Base-by-base conservation (phyloP, 202 grass and related monocot species). In the Cymbopogon flexuosus region DNA sequence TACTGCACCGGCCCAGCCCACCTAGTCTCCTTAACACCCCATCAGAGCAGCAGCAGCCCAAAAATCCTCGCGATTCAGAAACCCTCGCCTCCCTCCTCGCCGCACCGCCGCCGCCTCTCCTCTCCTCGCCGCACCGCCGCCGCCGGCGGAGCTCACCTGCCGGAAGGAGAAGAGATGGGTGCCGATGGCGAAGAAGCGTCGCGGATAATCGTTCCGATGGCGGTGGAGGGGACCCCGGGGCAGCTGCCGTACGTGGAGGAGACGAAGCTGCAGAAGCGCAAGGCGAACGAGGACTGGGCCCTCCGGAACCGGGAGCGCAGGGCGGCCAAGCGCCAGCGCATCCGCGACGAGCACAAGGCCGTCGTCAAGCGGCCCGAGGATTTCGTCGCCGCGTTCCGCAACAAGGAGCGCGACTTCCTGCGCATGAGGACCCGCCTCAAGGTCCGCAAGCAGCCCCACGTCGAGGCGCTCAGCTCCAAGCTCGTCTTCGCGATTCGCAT, bases 221-320 rank as follows among this genome's bases (percentile, higher is more conserved):
- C 81, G 16, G 83, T 78, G n/a, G 94, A 87, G 42, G 82, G 88
- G 0, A 78, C 81, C 16, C 73, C 57, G 27, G 80, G 68, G 24
- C 84, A 81, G 54, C 86, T 97, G 5, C 43, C 80, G 62, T 97
- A 74, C 69, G 86, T 97, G 6, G 33, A 81, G 37, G 95, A 98
- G 88, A 89, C 92, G 27, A 88, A 94, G 72, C 79, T 94, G 56
- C 93, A 94, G 88, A 98, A 94, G 79, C 85, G 92, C 62, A 95
- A 99, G 77, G 64, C 72, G 43, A 99, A 91, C 39, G 96, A 90
- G 73, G 92, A 95, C n/a, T 99, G 92, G 92, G 87, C 88, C 16
- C 22, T 93, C 11, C 83, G 84, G 86, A 95, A 84, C 76, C 87
- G 84, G 61, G 92, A 88, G 87, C 80, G 79, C 15, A 68, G 71